phyloP scores from a whole-genome alignment of 129 eudicot genomes.

The Sambucus nigra region DNA sequence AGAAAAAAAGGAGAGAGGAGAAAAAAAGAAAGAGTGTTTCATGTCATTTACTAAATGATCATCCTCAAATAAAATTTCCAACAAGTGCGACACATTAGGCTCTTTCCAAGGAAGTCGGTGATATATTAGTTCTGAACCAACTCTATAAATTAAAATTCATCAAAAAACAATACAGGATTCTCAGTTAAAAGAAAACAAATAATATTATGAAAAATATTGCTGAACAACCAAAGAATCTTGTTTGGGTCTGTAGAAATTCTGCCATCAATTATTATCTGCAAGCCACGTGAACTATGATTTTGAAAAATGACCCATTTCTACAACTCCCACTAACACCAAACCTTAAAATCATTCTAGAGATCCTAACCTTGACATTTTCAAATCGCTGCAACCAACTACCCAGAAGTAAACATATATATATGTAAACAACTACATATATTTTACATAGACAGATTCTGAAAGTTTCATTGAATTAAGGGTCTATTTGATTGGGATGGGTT shows the following conservation, averaged over 20 bases:
- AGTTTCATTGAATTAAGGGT: too few relatives aligned
- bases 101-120: constrained; percentile 90
- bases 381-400: constrained; percentile 97
- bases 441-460: too few relatives aligned
- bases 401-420: too few relatives aligned
- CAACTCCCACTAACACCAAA: not conserved
- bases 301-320: constrained; percentile 1
- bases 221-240: constrained; percentile 40
- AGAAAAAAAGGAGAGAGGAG: not conserved
- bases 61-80: constrained; percentile 76
- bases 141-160: constrained; percentile 25
- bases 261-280: constrained; percentile 66
- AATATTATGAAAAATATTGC: not conserved
- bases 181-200: not conserved
- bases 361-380: constrained; percentile 59
- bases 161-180: not conserved
- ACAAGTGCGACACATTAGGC: constrained; percentile 70
- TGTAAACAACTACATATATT: too few relatives aligned
- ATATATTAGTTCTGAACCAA: constrained; percentile 50
- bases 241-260: constrained; percentile 43
- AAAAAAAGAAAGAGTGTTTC: not conserved
- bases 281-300: constrained; percentile 5
- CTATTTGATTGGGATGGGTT: too few relatives aligned
- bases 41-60: constrained; percentile 59
- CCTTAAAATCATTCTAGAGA: not conserved